These are phyloP conservation scores for Cylindrotheca fusiformis DNA, from an alignment of 108 stramenopile species.

Conservation along the genomic window DNA sequence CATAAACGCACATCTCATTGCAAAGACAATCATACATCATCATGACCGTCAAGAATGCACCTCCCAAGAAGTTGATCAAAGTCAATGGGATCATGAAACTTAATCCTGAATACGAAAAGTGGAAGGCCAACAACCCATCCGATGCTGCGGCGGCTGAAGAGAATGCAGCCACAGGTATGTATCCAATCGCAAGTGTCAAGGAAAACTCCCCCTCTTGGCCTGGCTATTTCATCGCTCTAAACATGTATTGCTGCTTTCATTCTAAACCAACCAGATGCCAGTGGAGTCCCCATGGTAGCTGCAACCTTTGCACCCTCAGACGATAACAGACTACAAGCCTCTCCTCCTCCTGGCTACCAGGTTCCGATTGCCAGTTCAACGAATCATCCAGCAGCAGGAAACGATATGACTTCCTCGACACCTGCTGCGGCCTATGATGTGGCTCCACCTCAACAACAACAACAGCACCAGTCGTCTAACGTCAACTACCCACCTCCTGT, in stretches of 20 bases:
- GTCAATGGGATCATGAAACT: constrained; percentile 45
- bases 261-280: background rate
- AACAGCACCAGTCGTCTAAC: background rate
- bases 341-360: background rate
- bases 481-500: background rate
- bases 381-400: background rate
- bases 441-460: background rate
- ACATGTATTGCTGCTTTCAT: background rate
- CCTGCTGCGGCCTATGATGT: background rate
- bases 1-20: too few relatives aligned
- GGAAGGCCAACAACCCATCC: constrained; percentile 13
- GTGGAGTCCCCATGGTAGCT: background rate
- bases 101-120: constrained; percentile 48
- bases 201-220: background rate
- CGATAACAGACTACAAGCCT: background rate
- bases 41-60: constrained; percentile 4
- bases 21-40: too few relatives aligned
- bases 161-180: background rate
- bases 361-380: too few relatives aligned
- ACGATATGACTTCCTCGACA: background rate
- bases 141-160: background rate
- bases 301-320: background rate
- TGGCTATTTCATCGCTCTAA: background rate
- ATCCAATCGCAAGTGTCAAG: background rate
- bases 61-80: constrained; percentile 41